A percentile compares a stretch with the other conserved stretches of the same genome.
These are phyloP conservation scores for Lactifluus rugatus DNA, from an alignment of 768 basidiomycete species.

Conservation along the genomic window DNA sequence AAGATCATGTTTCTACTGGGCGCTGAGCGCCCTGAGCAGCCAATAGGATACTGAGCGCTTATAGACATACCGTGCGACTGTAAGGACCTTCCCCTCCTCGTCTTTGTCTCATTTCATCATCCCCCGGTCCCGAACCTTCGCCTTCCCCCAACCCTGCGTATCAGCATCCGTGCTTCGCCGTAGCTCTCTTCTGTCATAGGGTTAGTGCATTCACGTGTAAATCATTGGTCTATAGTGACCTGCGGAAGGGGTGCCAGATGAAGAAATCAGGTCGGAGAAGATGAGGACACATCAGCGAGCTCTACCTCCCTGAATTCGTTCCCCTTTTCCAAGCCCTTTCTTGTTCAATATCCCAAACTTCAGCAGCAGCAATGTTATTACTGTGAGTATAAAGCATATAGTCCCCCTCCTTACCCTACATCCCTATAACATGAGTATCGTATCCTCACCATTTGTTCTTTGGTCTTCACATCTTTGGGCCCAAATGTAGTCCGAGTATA, in stretches of 20 bases:
- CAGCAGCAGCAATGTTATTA: background rate
- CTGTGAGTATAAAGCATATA: background rate
- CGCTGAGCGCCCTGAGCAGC: background rate
- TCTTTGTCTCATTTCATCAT: constrained; percentile 13
- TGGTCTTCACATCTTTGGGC: background rate
- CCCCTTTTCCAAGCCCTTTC: background rate
- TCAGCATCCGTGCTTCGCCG: background rate
- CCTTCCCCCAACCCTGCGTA: background rate
- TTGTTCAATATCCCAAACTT: background rate
- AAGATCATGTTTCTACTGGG: background rate
- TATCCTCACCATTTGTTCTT: background rate
- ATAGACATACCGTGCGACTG: constrained; percentile 11
- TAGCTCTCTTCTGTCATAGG: background rate
- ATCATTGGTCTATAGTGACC: background rate
- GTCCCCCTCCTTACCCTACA: background rate
- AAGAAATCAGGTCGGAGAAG: constrained; percentile 12
- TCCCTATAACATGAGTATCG: background rate
- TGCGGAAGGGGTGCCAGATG: constrained; percentile 5
- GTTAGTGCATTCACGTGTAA: background rate
- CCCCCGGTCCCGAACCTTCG: background rate
- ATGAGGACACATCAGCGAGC: constrained; percentile 7
- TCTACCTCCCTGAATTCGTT: constrained; percentile 1
- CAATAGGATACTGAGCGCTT: constrained; percentile 6
- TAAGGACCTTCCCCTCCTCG: constrained; percentile 8
- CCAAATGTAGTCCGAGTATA: background rate